Evolutionary conservation across 1,284 basidiomycete genomes (phyloP), one percentile per base, ranked within the genome.

Genomic region (Earliella scabrosa): DNA sequence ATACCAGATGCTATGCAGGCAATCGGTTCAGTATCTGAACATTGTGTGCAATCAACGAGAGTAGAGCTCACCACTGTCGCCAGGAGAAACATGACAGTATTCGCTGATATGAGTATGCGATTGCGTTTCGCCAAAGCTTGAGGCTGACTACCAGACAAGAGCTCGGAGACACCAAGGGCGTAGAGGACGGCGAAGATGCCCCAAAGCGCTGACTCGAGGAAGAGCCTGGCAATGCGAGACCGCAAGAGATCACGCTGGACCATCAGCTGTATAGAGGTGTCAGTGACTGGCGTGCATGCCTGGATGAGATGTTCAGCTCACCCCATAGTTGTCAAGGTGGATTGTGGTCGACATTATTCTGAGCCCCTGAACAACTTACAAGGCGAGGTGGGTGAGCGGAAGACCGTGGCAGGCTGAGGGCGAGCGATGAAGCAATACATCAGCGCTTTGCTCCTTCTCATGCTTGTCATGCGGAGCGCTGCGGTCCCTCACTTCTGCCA

Each of bases 131-230:
- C 36, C 3, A 54, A 34, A 8, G n/a, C 8, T 4, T 24, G 21
- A 2, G 34, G 40, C 7, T 21, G 38, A 16, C 35, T 40, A 8
- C 48, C 5, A 1, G 36, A 36, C n/a, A 56, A 23, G 4, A 60
- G 48, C 2, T 38, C 23, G 54, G 50, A 53, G 0, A 45, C n/a
- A 1, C 48, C 54, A 23, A 53, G 43, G 14, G 35, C 11, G 27
- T 56, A 60, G 2, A 41, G 32, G 24, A 56, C 44, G 13, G 36
- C n/a, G 27, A 53, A 53, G 20, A 47, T 11, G 14, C 51, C 36
- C 13, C 23, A 53, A 1, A 46, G 7, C 2, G 35, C 24, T 6
- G 44, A 39, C 20, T 53, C 44, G 20, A 53, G 44, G 20, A 46
- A 53, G 18, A 53, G 38, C 24, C 27, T 44, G 5, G 46, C 38